Evolutionary conservation across 2,329 filamentous ascomycete species (phyloP).

Genomic region (Leptographium radiaticola): DNA sequence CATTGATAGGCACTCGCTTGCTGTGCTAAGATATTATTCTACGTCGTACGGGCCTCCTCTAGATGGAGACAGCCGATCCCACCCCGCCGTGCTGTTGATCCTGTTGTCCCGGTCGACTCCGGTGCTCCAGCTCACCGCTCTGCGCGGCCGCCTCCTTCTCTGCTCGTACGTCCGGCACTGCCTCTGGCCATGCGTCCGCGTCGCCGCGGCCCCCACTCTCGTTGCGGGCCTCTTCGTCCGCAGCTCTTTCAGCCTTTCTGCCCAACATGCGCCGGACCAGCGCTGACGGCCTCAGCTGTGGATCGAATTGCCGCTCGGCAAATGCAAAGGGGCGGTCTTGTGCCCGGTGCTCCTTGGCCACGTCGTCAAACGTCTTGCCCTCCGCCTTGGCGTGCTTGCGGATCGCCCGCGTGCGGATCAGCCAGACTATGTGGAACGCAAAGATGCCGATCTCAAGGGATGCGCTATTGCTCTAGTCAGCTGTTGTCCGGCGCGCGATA

Average conservation of each 20-base stretch:
- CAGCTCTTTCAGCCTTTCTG: neutral
- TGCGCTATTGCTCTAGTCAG: constrained; percentile 24
- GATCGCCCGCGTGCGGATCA: constrained; percentile 38
- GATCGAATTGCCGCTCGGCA: constrained; percentile 18
- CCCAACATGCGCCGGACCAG: constrained; percentile 2
- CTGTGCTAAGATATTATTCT: no score
- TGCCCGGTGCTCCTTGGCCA: constrained; percentile 23
- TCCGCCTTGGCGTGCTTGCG: constrained; percentile 35
- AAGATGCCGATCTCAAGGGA: constrained; percentile 48
- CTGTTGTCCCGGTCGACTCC: no score
- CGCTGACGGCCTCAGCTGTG: neutral
- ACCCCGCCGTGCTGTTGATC: no score
- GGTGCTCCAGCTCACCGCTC: no score
- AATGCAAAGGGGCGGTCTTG: constrained; percentile 22
- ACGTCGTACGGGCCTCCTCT: no score
- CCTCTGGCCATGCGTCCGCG: neutral
- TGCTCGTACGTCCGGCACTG: neutral
- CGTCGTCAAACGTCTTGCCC: constrained; percentile 42
- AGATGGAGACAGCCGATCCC: no score
- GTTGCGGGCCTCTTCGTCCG: neutral
- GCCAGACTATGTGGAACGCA: constrained; percentile 44
- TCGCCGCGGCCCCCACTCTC: neutral
- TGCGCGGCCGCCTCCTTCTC: neutral
- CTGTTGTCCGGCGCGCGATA: neutral
- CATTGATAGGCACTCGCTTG: no score